A percentile compares a stretch with the other conserved stretches of the same genome.
These are phyloP conservation scores for Aspergillus haitiensis DNA, from an alignment of 495 filamentous ascomycete species.

Conservation along the genomic window DNA sequence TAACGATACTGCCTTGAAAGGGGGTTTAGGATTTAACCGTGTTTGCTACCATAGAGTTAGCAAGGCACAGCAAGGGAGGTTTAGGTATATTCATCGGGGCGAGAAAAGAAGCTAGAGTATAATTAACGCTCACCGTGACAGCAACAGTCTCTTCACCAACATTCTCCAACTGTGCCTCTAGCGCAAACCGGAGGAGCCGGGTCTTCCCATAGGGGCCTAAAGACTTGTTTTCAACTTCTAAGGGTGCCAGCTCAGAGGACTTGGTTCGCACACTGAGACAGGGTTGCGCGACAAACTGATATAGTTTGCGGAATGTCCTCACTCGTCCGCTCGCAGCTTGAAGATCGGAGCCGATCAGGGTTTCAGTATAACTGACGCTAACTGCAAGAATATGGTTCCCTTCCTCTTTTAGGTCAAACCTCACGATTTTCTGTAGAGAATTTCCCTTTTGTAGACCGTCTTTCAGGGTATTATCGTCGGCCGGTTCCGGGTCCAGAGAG, in stretches of 20 bases:
- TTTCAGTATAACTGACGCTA: conserved; percentile 85
- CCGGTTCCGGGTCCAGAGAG: conserved; percentile 54
- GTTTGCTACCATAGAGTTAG: conserved; percentile 41
- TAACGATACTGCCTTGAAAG: conserved; percentile 56
- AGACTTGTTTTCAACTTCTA: conserved; percentile 46
- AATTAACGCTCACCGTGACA: conserved; percentile 36
- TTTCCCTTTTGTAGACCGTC: conserved; percentile 61
- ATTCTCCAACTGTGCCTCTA: conserved; percentile 96
- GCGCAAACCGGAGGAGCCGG: conserved; percentile 51
- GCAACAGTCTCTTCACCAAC: conserved; percentile 58
- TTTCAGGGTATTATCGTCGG: conserved; percentile 33
- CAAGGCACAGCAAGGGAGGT: not conserved
- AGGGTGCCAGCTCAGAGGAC: conserved; percentile 57
- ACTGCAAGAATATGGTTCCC: conserved; percentile 93
- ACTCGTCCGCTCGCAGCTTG: conserved; percentile 67
- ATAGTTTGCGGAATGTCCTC: conserved; percentile 90
- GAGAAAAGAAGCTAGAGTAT: not conserved
- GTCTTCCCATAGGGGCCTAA: conserved; percentile 49
- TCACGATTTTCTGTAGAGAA: conserved; percentile 78
- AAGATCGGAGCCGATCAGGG: conserved; percentile 50
- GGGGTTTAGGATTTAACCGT: conserved; percentile 51
- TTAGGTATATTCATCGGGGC: not conserved
- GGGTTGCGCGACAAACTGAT: conserved; percentile 91
- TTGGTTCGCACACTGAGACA: conserved; percentile 91
- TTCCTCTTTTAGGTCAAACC: conserved; percentile 89